Evolutionary conservation across 106 monocot genomes (phyloP).

Genomic region (Posidonia australis): DNA sequence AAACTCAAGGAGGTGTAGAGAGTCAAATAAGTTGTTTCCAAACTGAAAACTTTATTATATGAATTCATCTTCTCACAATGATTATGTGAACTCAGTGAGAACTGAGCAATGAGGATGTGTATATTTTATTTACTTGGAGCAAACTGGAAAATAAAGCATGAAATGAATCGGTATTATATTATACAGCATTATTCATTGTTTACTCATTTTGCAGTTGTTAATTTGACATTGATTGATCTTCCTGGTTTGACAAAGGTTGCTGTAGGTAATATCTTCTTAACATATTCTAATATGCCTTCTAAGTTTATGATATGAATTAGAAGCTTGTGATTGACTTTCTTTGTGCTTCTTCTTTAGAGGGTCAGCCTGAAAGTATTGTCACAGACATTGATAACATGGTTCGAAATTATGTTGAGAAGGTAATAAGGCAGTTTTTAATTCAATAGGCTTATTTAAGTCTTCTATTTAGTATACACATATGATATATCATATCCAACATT

Average conservation of each 20-base stretch:
- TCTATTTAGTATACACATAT: too few relatives aligned
- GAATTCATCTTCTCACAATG: too few relatives aligned
- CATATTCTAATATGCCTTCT: too few relatives aligned
- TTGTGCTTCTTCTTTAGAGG: constrained; percentile 32
- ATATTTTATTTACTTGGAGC: too few relatives aligned
- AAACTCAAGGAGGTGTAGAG: too few relatives aligned
- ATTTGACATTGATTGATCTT: constrained; percentile 94
- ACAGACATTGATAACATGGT: constrained; percentile 98
- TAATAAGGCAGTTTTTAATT: background rate
- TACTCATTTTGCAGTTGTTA: constrained; percentile 56
- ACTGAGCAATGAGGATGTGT: too few relatives aligned
- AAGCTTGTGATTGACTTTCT: background rate
- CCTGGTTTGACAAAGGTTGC: constrained; percentile 98
- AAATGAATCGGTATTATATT: background rate
- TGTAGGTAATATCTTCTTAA: constrained; percentile 47
- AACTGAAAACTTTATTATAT: background rate
- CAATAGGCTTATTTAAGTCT: background rate
- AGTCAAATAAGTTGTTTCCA: too few relatives aligned
- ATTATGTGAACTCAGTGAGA: too few relatives aligned
- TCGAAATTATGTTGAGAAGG: constrained; percentile 95
- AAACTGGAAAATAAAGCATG: background rate
- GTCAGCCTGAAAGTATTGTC: constrained; percentile 89
- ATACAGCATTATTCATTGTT: background rate
- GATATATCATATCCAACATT: too few relatives aligned
- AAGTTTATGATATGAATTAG: background rate